Percentiles rank a stretch among this genome's conserved stretches.
These are phyloP conservation scores for Acmispon strigosus DNA, from an alignment of 306 rosid species.

Conservation along the genomic window DNA sequence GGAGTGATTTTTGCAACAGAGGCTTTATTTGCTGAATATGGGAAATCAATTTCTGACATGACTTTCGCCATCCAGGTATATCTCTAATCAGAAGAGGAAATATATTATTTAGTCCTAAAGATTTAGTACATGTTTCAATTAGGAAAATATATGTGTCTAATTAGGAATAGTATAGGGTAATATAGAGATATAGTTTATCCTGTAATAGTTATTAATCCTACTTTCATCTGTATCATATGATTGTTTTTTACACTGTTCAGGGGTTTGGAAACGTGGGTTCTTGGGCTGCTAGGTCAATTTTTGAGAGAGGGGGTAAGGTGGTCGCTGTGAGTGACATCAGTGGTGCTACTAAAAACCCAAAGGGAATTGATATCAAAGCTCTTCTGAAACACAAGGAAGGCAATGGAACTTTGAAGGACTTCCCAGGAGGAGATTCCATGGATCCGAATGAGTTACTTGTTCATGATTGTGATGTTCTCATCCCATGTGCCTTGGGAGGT, in stretches of 20 bases:
- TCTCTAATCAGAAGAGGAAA: not conserved
- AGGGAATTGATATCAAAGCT: slow-evolving; percentile 46
- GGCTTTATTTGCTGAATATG: slow-evolving; percentile 52
- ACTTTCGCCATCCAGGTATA: slow-evolving; percentile 58
- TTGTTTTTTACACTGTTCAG: not conserved
- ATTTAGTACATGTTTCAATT: no score
- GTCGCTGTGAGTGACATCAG: slow-evolving; percentile 56
- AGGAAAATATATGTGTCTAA: no score
- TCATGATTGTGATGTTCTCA: slow-evolving; percentile 56
- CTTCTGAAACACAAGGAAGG: slow-evolving; percentile 44
- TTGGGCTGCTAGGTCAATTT: slow-evolving; percentile 52
- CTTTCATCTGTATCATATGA: not conserved
- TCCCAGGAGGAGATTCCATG: slow-evolving; percentile 46
- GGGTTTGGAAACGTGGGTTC: slow-evolving; percentile 55
- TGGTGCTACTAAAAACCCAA: slow-evolving; percentile 47
- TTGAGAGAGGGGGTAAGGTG: slow-evolving; percentile 54
- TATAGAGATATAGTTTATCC: no score
- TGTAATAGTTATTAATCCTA: not conserved
- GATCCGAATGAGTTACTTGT: slow-evolving; percentile 47
- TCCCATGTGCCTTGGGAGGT: slow-evolving; percentile 68
- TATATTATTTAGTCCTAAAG: not conserved
- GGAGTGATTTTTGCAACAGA: slow-evolving; percentile 55
- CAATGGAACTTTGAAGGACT: slow-evolving; percentile 32
- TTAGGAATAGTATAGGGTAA: no score
- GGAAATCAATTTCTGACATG: slow-evolving; percentile 40